Base-by-base conservation (phyloP, 2,329 filamentous ascomycete genomes). In the Colletotrichum gloeosporioides region DNA sequence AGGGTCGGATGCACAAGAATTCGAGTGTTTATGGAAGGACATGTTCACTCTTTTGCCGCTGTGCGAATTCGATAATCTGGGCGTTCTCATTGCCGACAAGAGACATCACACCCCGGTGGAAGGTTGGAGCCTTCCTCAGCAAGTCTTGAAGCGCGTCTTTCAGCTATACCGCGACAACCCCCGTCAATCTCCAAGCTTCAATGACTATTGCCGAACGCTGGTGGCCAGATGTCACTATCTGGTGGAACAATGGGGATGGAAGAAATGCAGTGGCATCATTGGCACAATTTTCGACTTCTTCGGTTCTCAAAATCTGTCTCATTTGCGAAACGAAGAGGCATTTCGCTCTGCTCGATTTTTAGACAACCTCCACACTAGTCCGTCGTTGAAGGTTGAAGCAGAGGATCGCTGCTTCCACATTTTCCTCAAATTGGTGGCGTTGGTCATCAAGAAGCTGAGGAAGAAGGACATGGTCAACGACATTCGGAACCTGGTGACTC, bases 261-360 rank as follows among this genome's bases (percentile, higher is more conserved):
- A 86, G 49, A 90, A 86, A 76, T 91, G 89, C 78, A 90, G 89
- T 63, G 85, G 87, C 13, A 87, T 93, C 16, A 85, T 93, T 36
- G 91, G 92, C 2, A 86, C 89, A 3, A 89, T 94, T 4, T 94
- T 94, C 77, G 92, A 94, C 82, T 94, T 93, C 80, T 94, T 94
- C 78, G 92, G 91, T 12, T 89, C 89, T 3, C 90, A 92, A 77
- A 88, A 90, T 62, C 87, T 94, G 13, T 88, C 89, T 4, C 90
- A 94, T 81, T 81, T 94, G 57, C 89, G 91, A 49, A 93, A 94
- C 75, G 93, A 94, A 80, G 90, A 93, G 80, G 90, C 89, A 2
- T 90, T 90, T 78, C 86, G 86, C 71, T 94, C 92, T 6, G 91
- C 92, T 1, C 84, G 83, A 4, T 94, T 94, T 69, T 84, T 94